Evolutionary conservation across 192 early-diverging fungal genomes (phyloP).

Genomic region (Backusella psychrophila): DNA sequence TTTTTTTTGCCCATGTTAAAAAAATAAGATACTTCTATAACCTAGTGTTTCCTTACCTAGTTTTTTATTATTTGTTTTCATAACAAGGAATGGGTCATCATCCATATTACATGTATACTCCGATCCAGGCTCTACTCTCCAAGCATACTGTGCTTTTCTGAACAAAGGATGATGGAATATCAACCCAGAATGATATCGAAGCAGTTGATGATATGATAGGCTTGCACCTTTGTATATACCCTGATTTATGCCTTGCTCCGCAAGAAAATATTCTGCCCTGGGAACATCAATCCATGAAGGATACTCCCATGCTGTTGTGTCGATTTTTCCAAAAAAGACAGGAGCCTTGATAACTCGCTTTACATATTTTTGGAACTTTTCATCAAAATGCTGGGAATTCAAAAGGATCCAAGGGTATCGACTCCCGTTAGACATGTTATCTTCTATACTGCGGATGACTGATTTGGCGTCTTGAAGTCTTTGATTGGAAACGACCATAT

Average conservation of each 20-base stretch:
- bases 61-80: conserved; percentile 67
- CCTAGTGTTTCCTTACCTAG: conserved; percentile 50
- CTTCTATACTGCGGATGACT: conserved; percentile 66
- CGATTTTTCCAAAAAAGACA: conserved; percentile 37
- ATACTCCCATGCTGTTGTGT: conserved; percentile 70
- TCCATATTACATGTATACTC: conserved; percentile 70
- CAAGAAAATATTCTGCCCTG: conserved; percentile 53
- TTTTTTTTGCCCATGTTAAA: too few relatives aligned
- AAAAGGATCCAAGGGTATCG: conserved; percentile 71
- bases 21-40: background rate
- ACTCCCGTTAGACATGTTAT: conserved; percentile 64
- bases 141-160: conserved; percentile 67
- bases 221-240: conserved; percentile 27
- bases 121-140: conserved; percentile 78
- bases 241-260: conserved; percentile 48
- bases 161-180: conserved; percentile 68
- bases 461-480: conserved; percentile 57
- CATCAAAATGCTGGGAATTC: conserved; percentile 63
- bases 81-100: conserved; percentile 70
- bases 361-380: conserved; percentile 47
- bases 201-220: conserved; percentile 5
- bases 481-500: conserved; percentile 61
- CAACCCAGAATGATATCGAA: conserved; percentile 46
- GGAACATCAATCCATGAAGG: conserved; percentile 70
- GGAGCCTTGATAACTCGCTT: conserved; percentile 6